Evolutionary conservation across 192 early-diverging fungal species (phyloP).

Genomic region (Gaertneriomyces semiglobifer): DNA sequence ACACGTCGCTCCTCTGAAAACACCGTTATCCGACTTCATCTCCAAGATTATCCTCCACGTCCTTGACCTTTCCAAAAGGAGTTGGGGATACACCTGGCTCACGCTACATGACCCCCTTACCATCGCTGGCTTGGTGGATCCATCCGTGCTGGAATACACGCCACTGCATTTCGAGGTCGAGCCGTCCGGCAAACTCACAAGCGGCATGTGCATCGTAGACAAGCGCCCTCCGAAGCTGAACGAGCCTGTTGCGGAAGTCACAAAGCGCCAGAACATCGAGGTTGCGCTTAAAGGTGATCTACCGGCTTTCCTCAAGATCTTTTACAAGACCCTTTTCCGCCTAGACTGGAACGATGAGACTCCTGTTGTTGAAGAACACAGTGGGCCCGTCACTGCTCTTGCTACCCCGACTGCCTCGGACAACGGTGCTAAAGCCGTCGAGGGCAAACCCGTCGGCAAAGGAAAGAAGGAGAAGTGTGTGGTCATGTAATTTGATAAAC

Average conservation of each 20-base stretch:
- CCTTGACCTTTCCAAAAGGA: conserved; percentile 19
- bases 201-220: conserved; percentile 24
- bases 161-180: conserved; percentile 29
- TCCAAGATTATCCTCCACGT: conserved; percentile 19
- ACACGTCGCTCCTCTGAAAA: conserved; percentile 20
- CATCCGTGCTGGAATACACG: conserved; percentile 5
- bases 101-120: conserved; percentile 27
- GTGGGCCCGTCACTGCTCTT: no score
- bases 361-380: not conserved
- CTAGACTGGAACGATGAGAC: conserved; percentile 16
- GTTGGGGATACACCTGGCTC: conserved; percentile 16
- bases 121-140: conserved; percentile 21
- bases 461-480: no score
- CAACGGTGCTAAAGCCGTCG: no score
- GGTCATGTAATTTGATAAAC: no score
- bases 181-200: conserved; percentile 17
- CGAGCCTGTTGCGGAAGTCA: not conserved
- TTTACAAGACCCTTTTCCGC: conserved; percentile 24
- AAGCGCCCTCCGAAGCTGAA: conserved; percentile 5
- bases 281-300: conserved; percentile 22
- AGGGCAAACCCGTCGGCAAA: no score
- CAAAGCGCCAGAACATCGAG: conserved; percentile 19
- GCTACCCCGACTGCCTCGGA: no score
- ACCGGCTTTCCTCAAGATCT: conserved; percentile 13
- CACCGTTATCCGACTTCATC: conserved; percentile 24